phyloP scores from a whole-genome alignment of 305 asterid genomes.

The Solanum hybrid region DNA sequence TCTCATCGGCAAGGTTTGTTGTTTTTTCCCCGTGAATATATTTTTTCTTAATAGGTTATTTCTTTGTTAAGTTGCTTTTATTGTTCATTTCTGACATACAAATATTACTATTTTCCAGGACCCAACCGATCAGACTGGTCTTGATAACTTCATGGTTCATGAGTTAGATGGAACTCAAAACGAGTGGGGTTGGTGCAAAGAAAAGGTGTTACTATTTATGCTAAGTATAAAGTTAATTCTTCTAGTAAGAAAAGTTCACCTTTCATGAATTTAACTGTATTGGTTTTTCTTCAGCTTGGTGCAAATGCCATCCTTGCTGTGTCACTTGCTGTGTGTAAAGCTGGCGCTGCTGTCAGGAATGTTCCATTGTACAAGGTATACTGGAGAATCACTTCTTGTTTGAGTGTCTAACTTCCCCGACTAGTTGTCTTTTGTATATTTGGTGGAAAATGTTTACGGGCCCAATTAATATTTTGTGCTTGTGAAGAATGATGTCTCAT shows the following conservation, averaged over 20 bases:
- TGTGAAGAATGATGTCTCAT: background rate
- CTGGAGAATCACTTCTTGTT: background rate
- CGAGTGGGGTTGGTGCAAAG: slow-evolving; percentile 99
- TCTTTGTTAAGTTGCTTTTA: background rate
- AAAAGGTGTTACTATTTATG: slow-evolving; percentile 41
- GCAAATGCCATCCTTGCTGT: slow-evolving; percentile 50
- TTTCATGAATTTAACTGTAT: background rate
- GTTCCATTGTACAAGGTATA: slow-evolving; percentile 76
- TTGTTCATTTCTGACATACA: background rate
- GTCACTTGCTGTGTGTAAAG: slow-evolving; percentile 63
- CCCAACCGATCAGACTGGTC: slow-evolving; percentile 73
- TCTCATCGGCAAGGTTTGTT: slow-evolving; percentile 58
- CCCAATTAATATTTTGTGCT: background rate
- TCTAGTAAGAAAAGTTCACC: background rate
- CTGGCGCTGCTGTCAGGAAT: slow-evolving; percentile 64
- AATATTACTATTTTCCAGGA: slow-evolving; percentile 32
- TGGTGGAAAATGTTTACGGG: background rate
- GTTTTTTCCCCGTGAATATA: background rate
- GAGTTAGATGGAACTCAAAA: slow-evolving; percentile 86
- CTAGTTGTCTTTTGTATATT: background rate
- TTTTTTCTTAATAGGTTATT: background rate
- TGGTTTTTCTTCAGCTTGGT: slow-evolving; percentile 50
- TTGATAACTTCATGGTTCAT: slow-evolving; percentile 86
- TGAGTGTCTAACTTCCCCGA: background rate
- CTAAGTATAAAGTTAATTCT: background rate